Evolutionary conservation across 2,329 filamentous ascomycete species (phyloP), one percentile per base, ranked within the genome.

Genomic region (Pseudogymnoascus sp.): DNA sequence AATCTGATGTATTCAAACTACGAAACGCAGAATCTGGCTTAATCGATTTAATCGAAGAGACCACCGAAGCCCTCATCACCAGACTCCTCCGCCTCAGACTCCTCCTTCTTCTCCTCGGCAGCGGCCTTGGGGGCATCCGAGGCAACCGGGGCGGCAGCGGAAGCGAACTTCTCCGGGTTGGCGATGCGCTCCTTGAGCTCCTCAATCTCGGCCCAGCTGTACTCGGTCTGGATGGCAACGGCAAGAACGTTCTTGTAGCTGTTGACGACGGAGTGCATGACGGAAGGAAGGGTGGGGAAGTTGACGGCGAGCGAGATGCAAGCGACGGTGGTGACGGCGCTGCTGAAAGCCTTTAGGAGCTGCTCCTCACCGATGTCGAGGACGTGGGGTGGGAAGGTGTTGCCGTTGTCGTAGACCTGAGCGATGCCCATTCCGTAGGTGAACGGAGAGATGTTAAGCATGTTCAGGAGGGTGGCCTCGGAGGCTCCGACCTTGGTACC

Each of bases 391-490:
- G 86, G 82, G 86, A 99, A 99, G 71, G 86, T 86, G 85, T 99
- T 94, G 74, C 94, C 94, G 74, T 93, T 81, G 81, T 99, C 92
- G 86, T 99, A 99, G 79, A 99, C 92, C 85, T 97, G 93, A 67
- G 85, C 70, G 73, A 99, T 88, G 77, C 88, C 89, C 89, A 99
- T 95, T 83, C 94, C 94, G 83, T 97, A 99, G 76, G 92, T 96
- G 86, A 97, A 97, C 78, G 92, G 92, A 71, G 94, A 97, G 85
- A 99, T 99, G 88, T 97, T 97, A 77, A 99, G 82, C 93, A 99
- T 90, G 90, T 99, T 99, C 74, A 99, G 88, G 71, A 99, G 86
- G 75, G 93, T 96, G 70, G 94, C 94, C 86, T 99, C 94, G 76
- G 94, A 99, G 75, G 94, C 88, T 79, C 95, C 94, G 84, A 99